These are phyloP conservation scores for Podaxis mareebaensis DNA, from an alignment of 768 basidiomycete species.

Conservation along the genomic window DNA sequence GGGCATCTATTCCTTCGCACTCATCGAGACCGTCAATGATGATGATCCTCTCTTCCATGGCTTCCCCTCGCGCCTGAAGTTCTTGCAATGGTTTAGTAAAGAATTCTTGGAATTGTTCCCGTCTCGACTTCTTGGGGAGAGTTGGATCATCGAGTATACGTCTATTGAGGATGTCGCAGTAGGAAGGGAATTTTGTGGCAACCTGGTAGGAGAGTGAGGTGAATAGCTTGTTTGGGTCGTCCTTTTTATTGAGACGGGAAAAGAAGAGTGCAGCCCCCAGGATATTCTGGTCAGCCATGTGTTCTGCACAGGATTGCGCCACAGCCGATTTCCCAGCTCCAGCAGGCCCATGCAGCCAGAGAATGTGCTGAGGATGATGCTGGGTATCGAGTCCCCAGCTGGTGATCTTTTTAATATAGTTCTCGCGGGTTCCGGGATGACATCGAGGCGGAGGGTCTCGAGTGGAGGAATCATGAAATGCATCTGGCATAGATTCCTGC, in stretches of 20 bases:
- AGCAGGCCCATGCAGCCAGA: no score
- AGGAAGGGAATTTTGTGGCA: not conserved
- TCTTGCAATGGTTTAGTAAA: not conserved
- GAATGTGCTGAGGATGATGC: no score
- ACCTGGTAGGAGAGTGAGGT: constrained; percentile 15
- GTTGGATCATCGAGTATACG: not conserved
- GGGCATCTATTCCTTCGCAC: not conserved
- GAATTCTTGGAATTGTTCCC: constrained; percentile 5
- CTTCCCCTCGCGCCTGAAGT: not conserved
- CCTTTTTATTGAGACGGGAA: constrained; percentile 4
- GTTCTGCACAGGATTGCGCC: no score
- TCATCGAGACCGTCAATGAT: constrained; percentile 11
- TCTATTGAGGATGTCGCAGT: not conserved
- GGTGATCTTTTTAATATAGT: no score
- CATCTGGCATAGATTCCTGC: no score
- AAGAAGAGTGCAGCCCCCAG: constrained; percentile 16
- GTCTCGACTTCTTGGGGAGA: constrained; percentile 4
- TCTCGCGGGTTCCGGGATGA: no score
- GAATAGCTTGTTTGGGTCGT: constrained; percentile 6
- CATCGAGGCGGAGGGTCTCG: no score
- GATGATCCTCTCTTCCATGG: not conserved
- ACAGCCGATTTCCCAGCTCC: no score
- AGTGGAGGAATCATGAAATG: no score
- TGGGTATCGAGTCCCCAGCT: no score
- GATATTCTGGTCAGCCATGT: not conserved